These are phyloP conservation scores for Parascedosporium putredinis DNA, from an alignment of 2,329 filamentous ascomycete genomes.

Conservation along the genomic window DNA sequence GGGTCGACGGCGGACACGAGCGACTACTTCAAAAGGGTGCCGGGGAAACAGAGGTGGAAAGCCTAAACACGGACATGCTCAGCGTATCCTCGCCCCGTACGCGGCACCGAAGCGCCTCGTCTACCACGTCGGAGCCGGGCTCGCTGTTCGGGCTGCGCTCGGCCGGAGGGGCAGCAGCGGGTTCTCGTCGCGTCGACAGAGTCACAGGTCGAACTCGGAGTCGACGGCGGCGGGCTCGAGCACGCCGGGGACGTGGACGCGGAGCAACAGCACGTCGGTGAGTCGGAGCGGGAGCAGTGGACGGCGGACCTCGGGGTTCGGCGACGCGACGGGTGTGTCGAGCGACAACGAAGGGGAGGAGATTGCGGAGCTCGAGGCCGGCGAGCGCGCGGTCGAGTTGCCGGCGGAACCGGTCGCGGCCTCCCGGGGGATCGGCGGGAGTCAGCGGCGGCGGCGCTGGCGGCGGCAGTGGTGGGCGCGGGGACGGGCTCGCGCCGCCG, in stretches of 20 bases:
- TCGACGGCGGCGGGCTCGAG: neutral
- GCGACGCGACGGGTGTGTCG: neutral
- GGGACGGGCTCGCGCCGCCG: neutral
- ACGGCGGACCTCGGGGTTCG: neutral
- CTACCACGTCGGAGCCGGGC: neutral
- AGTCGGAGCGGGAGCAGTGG: neutral
- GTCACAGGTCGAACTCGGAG: neutral
- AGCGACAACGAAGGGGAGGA: neutral
- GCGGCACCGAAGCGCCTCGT: slow-evolving; percentile 2
- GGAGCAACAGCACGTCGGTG: neutral
- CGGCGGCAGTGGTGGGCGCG: neutral
- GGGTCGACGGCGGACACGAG: neutral
- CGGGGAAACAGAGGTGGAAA: neutral
- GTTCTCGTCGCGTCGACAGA: neutral
- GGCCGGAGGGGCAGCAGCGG: neutral
- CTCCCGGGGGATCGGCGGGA: no score
- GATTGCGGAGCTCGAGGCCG: slow-evolving; percentile 3
- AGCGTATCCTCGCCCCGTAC: neutral
- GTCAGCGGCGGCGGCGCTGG: no score
- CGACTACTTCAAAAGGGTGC: neutral
- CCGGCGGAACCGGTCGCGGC: neutral
- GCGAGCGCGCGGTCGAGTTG: neutral
- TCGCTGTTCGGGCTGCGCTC: neutral
- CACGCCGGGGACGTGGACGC: neutral
- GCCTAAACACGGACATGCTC: neutral